Evolutionary conservation across 1,139 yeast species (phyloP), one percentile per base, ranked within the genome.

Genomic region (Magnusiomyces fungicola): DNA sequence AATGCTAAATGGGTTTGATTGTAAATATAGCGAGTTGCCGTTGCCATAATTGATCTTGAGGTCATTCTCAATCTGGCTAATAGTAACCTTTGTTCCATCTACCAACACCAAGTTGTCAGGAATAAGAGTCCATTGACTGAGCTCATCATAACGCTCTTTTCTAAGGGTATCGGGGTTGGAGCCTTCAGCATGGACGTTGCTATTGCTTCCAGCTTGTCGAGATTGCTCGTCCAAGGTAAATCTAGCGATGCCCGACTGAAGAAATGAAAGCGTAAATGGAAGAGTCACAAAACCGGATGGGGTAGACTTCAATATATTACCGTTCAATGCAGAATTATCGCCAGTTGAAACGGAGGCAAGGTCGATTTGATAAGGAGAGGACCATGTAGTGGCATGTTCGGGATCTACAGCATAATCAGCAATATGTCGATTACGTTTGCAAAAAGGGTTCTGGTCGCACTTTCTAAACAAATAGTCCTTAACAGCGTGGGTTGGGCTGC

Each of bases 381-480:
- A 60, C 55, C 69, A 75, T 9, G 25, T 37, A 5, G 16, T 5
- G 9, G 36, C 9, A 14, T 32, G 10, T 7, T 7, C 36, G 62
- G 55, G 39, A 18, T 33, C 24, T 1, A 63, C 54, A 16, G 83
- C 73, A 46, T 73, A 66, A 16, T 64, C 60, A 1, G 94, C 92
- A 64, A 76, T 89, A 53, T 79, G 79, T 48, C 94, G 70, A 61
- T 92, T 88, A 62, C 98, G 74, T 47, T 75, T 70, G 64, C 98
- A 92, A 63, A 92, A 90, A 7, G 97, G 95, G 21, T 90, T 78
- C 58, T 85, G 82, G 10, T 73, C 80, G 68, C 98, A 92, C 16
- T 76, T 79, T 65, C 87, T 86, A 71, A 90, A 86, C 51, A 89
- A 67, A 59, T 81, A 79, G 12, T 76, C 78, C 63, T 87, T 83